Percentiles rank a stretch among this genome's conserved stretches.
Evolutionary conservation across 2,329 filamentous ascomycete species (phyloP).

Genomic region (Colletotrichum abscissum): DNA sequence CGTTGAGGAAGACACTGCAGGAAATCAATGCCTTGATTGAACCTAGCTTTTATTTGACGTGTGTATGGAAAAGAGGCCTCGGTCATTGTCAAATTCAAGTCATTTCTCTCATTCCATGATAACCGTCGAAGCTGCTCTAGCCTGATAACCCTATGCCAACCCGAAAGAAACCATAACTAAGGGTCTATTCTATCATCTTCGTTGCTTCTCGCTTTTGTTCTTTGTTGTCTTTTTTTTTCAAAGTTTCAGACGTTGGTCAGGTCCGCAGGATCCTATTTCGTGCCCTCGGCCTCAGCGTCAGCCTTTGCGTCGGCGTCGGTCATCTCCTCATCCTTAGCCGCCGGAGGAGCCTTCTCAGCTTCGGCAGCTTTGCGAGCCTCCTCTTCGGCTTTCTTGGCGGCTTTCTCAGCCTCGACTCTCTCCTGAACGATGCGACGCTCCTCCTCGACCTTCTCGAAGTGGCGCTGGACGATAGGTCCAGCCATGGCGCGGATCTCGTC

Average conservation of each 20-base stretch:
- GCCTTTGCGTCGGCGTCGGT: conserved; percentile 68
- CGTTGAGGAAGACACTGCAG: too few relatives aligned
- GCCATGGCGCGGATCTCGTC: conserved; percentile 93
- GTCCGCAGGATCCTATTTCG: conserved; percentile 37
- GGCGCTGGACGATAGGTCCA: conserved; percentile 91
- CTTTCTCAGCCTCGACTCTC: conserved; percentile 80
- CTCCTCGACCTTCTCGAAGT: conserved; percentile 93
- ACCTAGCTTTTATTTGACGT: background rate
- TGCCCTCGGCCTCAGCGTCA: conserved; percentile 57
- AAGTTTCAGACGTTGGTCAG: background rate
- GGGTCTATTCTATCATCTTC: conserved; percentile 37
- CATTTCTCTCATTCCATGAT: conserved; percentile 36
- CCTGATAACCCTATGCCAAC: conserved; percentile 36
- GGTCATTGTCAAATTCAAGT: conserved; percentile 28
- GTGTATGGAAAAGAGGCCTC: background rate
- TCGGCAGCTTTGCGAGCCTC: conserved; percentile 66
- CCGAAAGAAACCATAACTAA: conserved; percentile 34
- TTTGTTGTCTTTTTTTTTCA: background rate
- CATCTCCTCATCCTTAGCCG: conserved; percentile 70
- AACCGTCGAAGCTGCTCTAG: conserved; percentile 34
- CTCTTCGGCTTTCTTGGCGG: conserved; percentile 76
- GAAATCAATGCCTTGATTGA: background rate
- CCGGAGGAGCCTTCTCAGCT: conserved; percentile 55
- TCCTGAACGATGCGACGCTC: conserved; percentile 85
- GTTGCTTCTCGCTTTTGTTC: conserved; percentile 23